phyloP scores from a whole-genome alignment of 1,139 yeast genomes.

The Suhomyces anneliseae region DNA sequence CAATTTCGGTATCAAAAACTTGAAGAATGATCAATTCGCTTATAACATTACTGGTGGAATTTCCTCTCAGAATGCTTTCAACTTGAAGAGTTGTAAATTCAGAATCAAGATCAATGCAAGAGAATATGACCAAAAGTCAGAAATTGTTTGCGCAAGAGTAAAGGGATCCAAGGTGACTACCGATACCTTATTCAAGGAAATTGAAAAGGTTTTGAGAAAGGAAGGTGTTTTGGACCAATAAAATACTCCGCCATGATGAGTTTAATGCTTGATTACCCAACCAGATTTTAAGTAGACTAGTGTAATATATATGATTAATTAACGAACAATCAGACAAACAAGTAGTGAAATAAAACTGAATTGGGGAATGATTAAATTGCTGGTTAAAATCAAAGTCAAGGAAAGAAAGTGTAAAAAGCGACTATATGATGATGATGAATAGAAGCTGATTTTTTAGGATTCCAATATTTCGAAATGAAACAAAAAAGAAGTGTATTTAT shows the following conservation, averaged over 20 bases:
- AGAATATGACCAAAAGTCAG: slow-evolving; percentile 45
- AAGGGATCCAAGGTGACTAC: slow-evolving; percentile 47
- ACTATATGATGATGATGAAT: too few species aligned
- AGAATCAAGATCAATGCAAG: slow-evolving; percentile 49
- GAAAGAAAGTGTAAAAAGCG: too few species aligned
- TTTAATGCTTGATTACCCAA: too few species aligned
- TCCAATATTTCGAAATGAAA: too few species aligned
- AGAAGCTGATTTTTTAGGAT: too few species aligned
- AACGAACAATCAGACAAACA: too few species aligned
- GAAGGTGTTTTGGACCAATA: slow-evolving; percentile 45
- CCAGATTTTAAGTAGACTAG: background rate
- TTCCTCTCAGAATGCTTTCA: slow-evolving; percentile 59
- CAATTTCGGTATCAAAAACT: slow-evolving; percentile 63
- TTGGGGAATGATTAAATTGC: too few species aligned
- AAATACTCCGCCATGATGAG: background rate
- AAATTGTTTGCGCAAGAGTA: slow-evolving; percentile 46
- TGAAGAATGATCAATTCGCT: slow-evolving; percentile 46
- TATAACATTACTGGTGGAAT: slow-evolving; percentile 58
- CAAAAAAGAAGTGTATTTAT: too few species aligned
- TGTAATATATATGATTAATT: background rate
- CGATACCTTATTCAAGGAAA: slow-evolving; percentile 46
- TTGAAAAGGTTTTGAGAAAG: slow-evolving; percentile 46
- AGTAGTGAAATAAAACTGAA: too few species aligned
- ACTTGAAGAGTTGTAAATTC: slow-evolving; percentile 65
- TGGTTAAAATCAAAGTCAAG: too few species aligned